Base-by-base conservation (phyloP, 2,329 filamentous ascomycete genomes). In the Alternaria arborescens region DNA sequence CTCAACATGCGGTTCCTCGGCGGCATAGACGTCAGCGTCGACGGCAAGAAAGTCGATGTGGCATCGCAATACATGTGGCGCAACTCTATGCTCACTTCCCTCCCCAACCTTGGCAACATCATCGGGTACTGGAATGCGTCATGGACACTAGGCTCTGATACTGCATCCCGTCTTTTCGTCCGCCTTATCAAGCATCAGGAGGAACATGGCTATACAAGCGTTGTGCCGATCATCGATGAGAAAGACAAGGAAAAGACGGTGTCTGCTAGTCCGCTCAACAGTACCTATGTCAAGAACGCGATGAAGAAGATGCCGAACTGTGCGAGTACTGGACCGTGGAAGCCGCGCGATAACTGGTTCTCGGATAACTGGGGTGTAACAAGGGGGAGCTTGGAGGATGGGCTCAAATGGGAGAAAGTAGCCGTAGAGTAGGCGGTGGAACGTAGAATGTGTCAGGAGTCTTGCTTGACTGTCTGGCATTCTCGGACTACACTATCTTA, bases 81-180 rank as follows among this genome's bases (percentile, higher is more conserved):
- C 67, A 80, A 82, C 7, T 77, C 82, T 46, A 89, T 91, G 88
- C 72, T 91, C 1, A 82, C 89, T 63, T 85, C 85, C 47, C 75
- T 90, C 2, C 89, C 88, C 1, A 91, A 91, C 70, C 60, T 87
- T 7, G 77, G 84, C 22, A 82, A 87, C 67, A 80, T 87, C 14
- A 79, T 88, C 11, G 88, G 89, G 4, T 91, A 89, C 73, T 82
- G 83, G 28, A 84, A 87, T 41, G 83, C 83, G 0, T 83, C 84
- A 0, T 91, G 88, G 88, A 90, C 88, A 0, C 79, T 89, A 0
- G 87, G 87, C 1, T 83, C 85, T 0, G 88, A 91, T 59, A 82
- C 81, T 0, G 84, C 84, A 2, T 81, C 82, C 0, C 78, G 79
- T 26, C 78, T 87, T 1, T 77, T 85, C 5, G 78, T 82, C 0